Base-by-base conservation (phyloP, 495 filamentous ascomycete genomes). In the Lasiosphaeria hispida region DNA sequence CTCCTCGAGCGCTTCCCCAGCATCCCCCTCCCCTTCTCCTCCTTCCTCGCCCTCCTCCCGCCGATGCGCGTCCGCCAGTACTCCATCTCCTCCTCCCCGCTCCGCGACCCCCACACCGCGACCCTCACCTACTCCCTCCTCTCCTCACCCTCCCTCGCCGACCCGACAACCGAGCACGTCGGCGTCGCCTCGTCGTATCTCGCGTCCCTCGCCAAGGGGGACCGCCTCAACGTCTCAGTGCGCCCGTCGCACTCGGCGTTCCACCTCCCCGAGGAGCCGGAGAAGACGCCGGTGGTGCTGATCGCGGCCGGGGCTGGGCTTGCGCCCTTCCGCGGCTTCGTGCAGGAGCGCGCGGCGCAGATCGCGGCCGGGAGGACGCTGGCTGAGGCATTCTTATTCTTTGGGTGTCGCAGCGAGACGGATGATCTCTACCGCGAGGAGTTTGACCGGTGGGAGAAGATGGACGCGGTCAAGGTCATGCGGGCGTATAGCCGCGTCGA, bases 31-130 rank as follows among this genome's bases (percentile, higher is more conserved):
- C 74, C 87, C 0, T 75, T 92, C 37, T 77, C 78, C 19, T 66
- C 77, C 15, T 91, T 86, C 74, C 81, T 92, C 17, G 70, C 79
- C 15, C 84, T 90, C 73, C 81, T 91, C 0, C 86, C 86, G 0
- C 87, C 87, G 0, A 86, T 93, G 81, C 85, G 86, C 17, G 79
- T 86, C 13, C 82, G 89, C 10, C 86, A 89, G 66, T 93, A 92
- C 69, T 88, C 83, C 38, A 90, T 93, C 71, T 91, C 88, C 13
- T 91, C 88, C 0, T 91, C 88, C 0, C 88, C 88, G 0, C 77
- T 77, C 51, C 64, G 71, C 74, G 66, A 87, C 69, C 78, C 84
- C 0, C 72, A 70, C 4, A 75, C 77, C 59, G 83, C 81, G 18
- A 85, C 83, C 0, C 74, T 92, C 30, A 91, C 88, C 10, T 89